These are phyloP conservation scores for Fistulinella prunicolor DNA, from an alignment of 768 basidiomycete species.

Conservation along the genomic window DNA sequence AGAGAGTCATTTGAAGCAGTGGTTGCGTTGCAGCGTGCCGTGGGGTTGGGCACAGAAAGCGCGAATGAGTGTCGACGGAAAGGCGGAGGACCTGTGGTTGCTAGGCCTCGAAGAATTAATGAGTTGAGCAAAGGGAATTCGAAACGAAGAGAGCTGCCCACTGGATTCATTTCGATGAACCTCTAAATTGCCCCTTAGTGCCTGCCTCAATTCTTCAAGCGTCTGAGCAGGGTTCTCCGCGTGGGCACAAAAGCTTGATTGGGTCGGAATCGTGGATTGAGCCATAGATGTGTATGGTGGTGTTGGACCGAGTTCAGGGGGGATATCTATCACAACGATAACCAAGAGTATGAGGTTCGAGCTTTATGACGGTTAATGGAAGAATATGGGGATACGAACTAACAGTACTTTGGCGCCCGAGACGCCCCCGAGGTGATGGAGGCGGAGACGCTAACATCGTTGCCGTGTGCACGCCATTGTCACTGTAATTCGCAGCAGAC, in stretches of 20 bases:
- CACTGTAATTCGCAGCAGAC: background rate
- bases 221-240: constrained; percentile 14
- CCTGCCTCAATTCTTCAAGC: constrained; percentile 22
- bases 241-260: background rate
- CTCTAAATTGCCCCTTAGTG: constrained; percentile 10
- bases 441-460: background rate
- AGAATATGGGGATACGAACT: constrained; percentile 1
- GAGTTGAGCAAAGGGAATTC: background rate
- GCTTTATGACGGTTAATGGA: background rate
- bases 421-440: constrained; percentile 3
- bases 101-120: background rate
- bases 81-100: background rate
- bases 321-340: background rate
- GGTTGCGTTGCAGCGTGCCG: constrained; percentile 4
- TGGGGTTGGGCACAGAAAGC: background rate
- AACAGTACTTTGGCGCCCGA: background rate
- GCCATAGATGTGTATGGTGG: constrained; percentile 20
- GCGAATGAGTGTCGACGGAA: background rate
- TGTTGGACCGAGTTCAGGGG: constrained; percentile 20
- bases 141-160: background rate
- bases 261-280: background rate
- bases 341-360: background rate
- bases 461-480: constrained; percentile 1
- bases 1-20: constrained; percentile 4
- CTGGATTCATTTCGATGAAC: background rate